Conservation (phyloP, 2,329 filamentous ascomycete genomes). For the Colletotrichum tanaceti region DNA sequence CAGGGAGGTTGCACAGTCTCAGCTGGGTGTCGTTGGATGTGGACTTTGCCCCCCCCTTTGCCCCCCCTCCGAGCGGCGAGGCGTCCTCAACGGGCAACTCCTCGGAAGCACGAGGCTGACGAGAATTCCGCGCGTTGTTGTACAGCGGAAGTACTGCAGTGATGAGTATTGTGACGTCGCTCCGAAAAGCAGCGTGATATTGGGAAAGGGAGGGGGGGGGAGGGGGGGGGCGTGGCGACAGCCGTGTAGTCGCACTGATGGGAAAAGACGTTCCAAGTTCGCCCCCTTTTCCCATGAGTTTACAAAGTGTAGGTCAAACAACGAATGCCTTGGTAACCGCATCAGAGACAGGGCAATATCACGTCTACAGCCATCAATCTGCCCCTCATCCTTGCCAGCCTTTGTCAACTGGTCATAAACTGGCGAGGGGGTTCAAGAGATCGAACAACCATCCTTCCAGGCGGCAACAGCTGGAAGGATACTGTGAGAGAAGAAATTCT, state of each 20-base stretch:
- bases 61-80: slow-evolving; percentile 21
- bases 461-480: slow-evolving; percentile 2
- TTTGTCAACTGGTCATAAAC: slow-evolving; percentile 33
- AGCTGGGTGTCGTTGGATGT: slow-evolving; percentile 36
- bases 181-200: slow-evolving; percentile 10
- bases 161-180: neutral
- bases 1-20: slow-evolving; percentile 33
- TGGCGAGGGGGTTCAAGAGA: neutral
- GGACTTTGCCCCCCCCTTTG: slow-evolving; percentile 30
- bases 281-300: neutral
- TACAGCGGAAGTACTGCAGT: neutral
- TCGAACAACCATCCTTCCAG: neutral
- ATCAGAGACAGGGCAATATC: neutral
- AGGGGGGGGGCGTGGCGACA: neutral
- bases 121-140: neutral
- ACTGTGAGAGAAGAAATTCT: neutral
- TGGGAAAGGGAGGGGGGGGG: too few species aligned
- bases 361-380: neutral
- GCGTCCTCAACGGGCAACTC: slow-evolving; percentile 3
- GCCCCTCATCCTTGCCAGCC: slow-evolving; percentile 10
- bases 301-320: too few species aligned
- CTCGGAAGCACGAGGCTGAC: slow-evolving; percentile 10
- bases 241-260: neutral
- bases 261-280: neutral
- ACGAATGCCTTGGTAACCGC: neutral